These are phyloP conservation scores for Dictyostelium discoideum DNA, from an alignment of 78 protist species.

Conservation along the genomic window DNA sequence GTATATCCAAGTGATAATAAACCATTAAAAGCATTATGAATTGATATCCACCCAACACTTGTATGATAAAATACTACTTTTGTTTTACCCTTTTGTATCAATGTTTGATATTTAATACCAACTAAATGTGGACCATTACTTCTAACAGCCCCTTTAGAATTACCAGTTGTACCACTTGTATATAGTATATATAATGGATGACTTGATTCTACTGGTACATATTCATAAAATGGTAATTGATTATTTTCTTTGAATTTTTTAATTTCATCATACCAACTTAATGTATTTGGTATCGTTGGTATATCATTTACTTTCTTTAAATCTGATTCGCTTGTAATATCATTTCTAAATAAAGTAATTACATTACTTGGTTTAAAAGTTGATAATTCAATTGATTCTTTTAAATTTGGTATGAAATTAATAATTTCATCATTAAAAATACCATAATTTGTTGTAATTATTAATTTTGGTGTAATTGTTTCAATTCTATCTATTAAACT, in stretches of 20 bases:
- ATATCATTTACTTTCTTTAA: background rate
- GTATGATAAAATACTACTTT: conserved; percentile 35
- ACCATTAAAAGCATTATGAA: conserved; percentile 18
- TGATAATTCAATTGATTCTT: conserved; percentile 32
- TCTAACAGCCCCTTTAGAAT: background rate
- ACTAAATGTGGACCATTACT: conserved; percentile 21
- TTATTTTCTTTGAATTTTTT: background rate
- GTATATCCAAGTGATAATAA: conserved; percentile 50
- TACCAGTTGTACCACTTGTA: conserved; percentile 18
- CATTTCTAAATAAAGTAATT: background rate
- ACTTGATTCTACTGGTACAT: background rate
- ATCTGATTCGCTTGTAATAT: background rate
- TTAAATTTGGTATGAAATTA: background rate
- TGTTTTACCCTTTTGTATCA: background rate
- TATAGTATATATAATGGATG: background rate
- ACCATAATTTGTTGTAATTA: conserved; percentile 78
- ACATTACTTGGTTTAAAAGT: background rate
- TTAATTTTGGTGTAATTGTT: conserved; percentile 67
- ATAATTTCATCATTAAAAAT: background rate
- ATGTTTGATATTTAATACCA: conserved; percentile 24
- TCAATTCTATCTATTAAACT: conserved; percentile 80
- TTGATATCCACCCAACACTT: conserved; percentile 81
- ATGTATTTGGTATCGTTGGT: background rate
- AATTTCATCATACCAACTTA: conserved; percentile 2
- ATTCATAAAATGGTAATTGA: background rate